Evolutionary conservation across 306 rosid genomes (phyloP), one percentile per base, ranked within the genome.

Genomic region (Mimosa bimucronata): DNA sequence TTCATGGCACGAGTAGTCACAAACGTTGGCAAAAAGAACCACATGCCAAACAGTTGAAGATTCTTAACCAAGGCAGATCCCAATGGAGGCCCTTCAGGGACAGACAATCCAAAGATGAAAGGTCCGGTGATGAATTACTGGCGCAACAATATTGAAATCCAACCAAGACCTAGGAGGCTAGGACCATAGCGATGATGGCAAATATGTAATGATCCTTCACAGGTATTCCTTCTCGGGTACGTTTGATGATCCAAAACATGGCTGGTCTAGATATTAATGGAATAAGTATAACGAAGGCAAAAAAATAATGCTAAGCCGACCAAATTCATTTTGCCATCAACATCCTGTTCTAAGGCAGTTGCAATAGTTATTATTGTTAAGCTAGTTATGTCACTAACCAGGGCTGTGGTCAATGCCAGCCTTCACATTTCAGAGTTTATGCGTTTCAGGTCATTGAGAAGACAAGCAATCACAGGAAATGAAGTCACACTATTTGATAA

Each of bases 71-170:
- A 21, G n/a, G 89, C 85, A 0, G 85, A 74, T 29, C 88, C 91
- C 42, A 84, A 21, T 0, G 88, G 86, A 0, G 83, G 88, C 42
- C 91, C 91, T 26, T 79, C 86, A 12, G 89, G 89, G 6, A 86
- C 74, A 16, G 77, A 68, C 84, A 88, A 66, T 11, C 92, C 92
- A 2, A 88, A 65, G 12, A 88, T 28, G 31, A 75, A 58, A 66
- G 90, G 84, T 7, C 92, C 90, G 4, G 84, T 31, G 23, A 70
- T 7, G 30, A 81, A 48, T 13, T 38, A 6, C 25, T 70, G 85
- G 12, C 69, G 55, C 31, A 53, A 45, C 0, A 0, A 0, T n/a
- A 37, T 2, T 9, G 88, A 38, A 2, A 83, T 1, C 7, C 53
- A 9, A 0, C 81, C 80, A 3, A 83, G 34, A 2, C n/a, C n/a